Conservation (phyloP, 1,139 yeast species). For the Saccharomyces uvarum region DNA sequence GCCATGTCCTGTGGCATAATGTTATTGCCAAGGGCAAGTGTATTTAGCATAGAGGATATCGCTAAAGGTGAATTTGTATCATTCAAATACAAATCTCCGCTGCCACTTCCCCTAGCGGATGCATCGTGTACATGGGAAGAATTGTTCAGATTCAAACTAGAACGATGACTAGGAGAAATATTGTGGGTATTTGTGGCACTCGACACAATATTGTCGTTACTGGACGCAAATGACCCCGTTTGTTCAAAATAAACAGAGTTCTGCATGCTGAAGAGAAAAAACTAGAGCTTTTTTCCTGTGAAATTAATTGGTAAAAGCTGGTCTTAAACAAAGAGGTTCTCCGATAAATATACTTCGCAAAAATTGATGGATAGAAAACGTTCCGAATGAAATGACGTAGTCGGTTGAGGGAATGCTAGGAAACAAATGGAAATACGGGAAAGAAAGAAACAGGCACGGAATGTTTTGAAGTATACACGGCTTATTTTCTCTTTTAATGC, state of each 20-base stretch:
- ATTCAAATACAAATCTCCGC: slow-evolving; percentile 1
- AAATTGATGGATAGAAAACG: not conserved
- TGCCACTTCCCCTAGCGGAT: slow-evolving; percentile 9
- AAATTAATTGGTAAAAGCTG: not conserved
- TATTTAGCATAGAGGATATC: slow-evolving; percentile 26
- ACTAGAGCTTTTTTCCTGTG: not conserved
- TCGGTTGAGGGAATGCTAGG: not conserved
- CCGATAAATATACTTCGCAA: not conserved
- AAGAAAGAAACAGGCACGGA: not conserved
- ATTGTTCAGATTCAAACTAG: slow-evolving; percentile 12
- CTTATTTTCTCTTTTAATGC: not conserved
- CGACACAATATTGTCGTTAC: not conserved
- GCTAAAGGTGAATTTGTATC: slow-evolving; percentile 23
- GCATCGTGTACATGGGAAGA: slow-evolving; percentile 2
- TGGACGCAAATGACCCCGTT: not conserved
- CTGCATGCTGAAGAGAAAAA: not conserved
- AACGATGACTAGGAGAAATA: slow-evolving; percentile 13
- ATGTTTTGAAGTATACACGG: not conserved
- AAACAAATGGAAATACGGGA: not conserved
- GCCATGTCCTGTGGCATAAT: not conserved
- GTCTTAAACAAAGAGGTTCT: not conserved
- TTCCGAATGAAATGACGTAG: not conserved
- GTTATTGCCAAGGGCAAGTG: slow-evolving; percentile 15
- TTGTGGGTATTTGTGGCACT: slow-evolving; percentile 9
- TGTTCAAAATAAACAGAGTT: slow-evolving; percentile 4